Conservation (phyloP, 257 asterid species). For the Paulownia fortunei region DNA sequence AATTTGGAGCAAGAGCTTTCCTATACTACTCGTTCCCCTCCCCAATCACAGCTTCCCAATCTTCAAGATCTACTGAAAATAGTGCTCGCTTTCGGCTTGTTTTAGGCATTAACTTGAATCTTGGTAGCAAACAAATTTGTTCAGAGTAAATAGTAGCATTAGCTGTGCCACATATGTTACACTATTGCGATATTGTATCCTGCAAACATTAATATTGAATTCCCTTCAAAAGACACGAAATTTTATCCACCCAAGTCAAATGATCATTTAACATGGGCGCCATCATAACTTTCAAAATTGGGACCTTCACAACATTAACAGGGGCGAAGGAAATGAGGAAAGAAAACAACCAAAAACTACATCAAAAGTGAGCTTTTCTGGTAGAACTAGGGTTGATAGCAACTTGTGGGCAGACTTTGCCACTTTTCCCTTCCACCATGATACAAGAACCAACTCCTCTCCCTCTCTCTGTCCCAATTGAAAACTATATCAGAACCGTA, state of each 20-base stretch:
- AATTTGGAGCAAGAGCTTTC: too few species aligned
- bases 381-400: not conserved
- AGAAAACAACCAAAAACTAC: not conserved
- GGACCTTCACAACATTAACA: not conserved
- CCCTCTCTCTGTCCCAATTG: not conserved
- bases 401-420: not conserved
- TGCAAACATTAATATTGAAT: not conserved
- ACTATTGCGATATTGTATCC: not conserved
- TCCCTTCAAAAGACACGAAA: conserved; percentile 1
- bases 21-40: too few species aligned
- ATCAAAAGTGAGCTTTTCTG: not conserved
- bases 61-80: too few species aligned
- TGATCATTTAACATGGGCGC: conserved; percentile 29
- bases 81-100: too few species aligned
- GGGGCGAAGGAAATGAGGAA: not conserved
- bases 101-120: too few species aligned
- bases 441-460: not conserved
- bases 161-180: not conserved
- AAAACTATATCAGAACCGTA: too few species aligned
- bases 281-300: conserved; percentile 31
- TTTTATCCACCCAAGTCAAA: conserved; percentile 22
- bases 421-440: not conserved
- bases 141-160: too few species aligned
- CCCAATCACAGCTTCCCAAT: too few species aligned
- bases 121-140: too few species aligned